phyloP scores from a whole-genome alignment of 2,329 filamentous ascomycete genomes.

The Dryadomyces quercus-mongolicae region DNA sequence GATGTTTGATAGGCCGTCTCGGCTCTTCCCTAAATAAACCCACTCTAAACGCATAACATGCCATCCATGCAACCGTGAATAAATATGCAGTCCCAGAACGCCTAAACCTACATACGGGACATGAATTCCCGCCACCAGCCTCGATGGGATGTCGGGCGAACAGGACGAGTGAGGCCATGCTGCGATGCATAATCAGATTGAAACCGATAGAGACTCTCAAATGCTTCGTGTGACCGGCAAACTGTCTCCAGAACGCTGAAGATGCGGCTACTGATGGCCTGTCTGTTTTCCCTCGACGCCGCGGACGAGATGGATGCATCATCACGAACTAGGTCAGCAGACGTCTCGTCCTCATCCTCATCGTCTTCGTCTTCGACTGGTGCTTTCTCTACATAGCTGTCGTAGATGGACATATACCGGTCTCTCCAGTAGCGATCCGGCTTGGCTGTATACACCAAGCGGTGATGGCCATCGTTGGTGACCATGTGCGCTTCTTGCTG shows the following conservation, averaged over 20 bases:
- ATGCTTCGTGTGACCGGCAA: neutral
- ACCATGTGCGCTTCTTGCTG: no score
- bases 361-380: no score
- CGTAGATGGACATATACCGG: neutral
- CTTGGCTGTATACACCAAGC: neutral
- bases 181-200: neutral
- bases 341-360: neutral
- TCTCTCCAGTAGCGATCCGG: neutral
- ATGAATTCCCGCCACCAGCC: no score
- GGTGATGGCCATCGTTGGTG: no score
- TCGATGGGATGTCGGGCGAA: neutral
- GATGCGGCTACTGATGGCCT: slow-evolving; percentile 9
- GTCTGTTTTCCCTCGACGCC: neutral
- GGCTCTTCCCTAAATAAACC: neutral
- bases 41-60: no score
- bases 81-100: no score
- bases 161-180: neutral
- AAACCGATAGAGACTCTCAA: neutral
- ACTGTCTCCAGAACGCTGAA: neutral
- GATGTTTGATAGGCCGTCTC: neutral
- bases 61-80: no score
- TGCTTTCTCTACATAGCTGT: neutral
- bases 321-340: neutral
- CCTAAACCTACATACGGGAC: no score
- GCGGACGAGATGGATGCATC: neutral